Evolutionary conservation across 306 rosid species (phyloP).

Genomic region (Sesbania bispinosa): DNA sequence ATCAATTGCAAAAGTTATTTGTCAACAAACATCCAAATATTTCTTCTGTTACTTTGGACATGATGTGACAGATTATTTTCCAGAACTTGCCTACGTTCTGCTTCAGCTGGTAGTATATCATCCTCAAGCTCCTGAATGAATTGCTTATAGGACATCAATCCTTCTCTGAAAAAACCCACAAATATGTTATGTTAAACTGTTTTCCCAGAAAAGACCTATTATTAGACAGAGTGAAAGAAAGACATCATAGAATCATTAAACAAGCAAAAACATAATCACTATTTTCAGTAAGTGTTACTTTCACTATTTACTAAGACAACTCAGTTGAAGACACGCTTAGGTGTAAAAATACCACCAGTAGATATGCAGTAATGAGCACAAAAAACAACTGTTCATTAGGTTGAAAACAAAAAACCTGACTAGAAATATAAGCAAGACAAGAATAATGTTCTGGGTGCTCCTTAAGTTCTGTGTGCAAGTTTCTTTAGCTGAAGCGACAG

Average conservation of each 20-base stretch:
- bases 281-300: neutral
- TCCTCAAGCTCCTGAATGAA: slow-evolving; percentile 99
- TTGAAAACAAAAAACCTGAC: neutral
- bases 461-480: neutral
- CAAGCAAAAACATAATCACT: neutral
- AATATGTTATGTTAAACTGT: slow-evolving; percentile 20
- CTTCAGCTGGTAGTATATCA: slow-evolving; percentile 92
- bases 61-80: slow-evolving; percentile 15
- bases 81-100: slow-evolving; percentile 80
- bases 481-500: neutral
- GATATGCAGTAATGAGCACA: neutral
- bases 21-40: neutral
- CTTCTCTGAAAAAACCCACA: slow-evolving; percentile 64
- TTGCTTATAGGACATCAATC: slow-evolving; percentile 95
- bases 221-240: neutral
- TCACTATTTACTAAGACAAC: neutral
- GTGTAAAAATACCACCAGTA: neutral
- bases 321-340: slow-evolving; percentile 3
- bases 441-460: neutral
- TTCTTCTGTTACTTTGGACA: neutral
- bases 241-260: neutral
- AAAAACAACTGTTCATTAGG: neutral
- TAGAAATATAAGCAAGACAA: neutral
- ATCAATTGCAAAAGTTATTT: slow-evolving; percentile 1
- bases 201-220: neutral